These are phyloP conservation scores for Sporothrix pallida DNA, from an alignment of 2,329 filamentous ascomycete genomes.

Conservation along the genomic window DNA sequence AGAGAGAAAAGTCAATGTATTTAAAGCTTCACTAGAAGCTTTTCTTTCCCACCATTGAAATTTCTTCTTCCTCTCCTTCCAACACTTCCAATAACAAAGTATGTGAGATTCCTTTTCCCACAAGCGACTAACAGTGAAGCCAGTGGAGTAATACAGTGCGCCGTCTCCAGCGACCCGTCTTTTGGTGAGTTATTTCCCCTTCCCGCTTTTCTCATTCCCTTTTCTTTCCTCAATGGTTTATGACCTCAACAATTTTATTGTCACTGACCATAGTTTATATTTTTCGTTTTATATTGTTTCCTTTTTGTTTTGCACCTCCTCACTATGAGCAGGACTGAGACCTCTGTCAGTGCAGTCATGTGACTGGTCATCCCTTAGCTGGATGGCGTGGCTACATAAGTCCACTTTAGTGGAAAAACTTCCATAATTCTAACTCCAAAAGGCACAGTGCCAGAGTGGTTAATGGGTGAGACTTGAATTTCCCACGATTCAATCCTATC, in stretches of 20 bases:
- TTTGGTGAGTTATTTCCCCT: not conserved
- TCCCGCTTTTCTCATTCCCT: not conserved
- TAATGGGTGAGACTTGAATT: slow-evolving; percentile 40
- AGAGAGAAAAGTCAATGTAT: not conserved
- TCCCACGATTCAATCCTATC: slow-evolving; percentile 35
- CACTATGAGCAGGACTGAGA: too few relatives aligned
- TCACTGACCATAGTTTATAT: not conserved
- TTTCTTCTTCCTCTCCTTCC: not conserved
- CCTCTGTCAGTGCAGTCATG: not conserved
- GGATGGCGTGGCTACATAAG: not conserved
- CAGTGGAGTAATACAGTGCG: not conserved
- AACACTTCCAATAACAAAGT: too few relatives aligned
- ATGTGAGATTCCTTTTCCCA: not conserved
- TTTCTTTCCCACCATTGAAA: not conserved
- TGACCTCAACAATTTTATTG: not conserved
- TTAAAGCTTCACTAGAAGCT: not conserved
- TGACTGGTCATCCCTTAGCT: not conserved
- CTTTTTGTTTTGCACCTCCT: not conserved
- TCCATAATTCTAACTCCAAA: slow-evolving; percentile 23
- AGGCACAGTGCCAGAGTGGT: slow-evolving; percentile 40
- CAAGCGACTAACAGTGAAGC: not conserved
- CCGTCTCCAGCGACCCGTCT: not conserved
- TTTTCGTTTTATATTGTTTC: not conserved
- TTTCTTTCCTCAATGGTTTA: not conserved
- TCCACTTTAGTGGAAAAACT: not conserved